Base-by-base conservation (phyloP, 2,329 filamentous ascomycete species). In the Neoscytalidium dimidiatum region DNA sequence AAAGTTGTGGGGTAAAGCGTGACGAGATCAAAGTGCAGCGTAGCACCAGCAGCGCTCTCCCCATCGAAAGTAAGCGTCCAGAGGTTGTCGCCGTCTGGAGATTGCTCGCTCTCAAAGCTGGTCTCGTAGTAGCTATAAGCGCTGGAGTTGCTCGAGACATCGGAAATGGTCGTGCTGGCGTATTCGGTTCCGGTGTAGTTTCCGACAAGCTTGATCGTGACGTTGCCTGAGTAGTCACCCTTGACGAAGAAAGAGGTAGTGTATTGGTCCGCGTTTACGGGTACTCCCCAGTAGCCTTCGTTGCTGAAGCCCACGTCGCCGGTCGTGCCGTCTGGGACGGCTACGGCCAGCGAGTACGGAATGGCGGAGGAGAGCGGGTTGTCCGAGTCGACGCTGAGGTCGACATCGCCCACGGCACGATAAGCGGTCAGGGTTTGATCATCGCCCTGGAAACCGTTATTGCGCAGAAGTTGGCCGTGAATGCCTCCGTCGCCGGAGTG, bases 191-290 rank as follows among this genome's bases (percentile, higher is more conserved):
- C 62, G 23, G 23, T 60, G 41, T 29, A 21, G 14, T 14, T 52
- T 17, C 65, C 62, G 5, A 62, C 56, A 21, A 67, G 64, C 33
- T 38, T 63, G 21, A 65, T 38, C 3, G 64, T 66, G 21, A 65
- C 38, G 9, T 65, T 57, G 21, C 74, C 75, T n/a, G 71, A 66
- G 65, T 76, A 77, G 8, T 63, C 67, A 3, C 75, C 74, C 64
- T 75, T 74, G 26, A 67, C 14, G 21, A 29, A 67, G 62, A 68
- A 68, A 3, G 26, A 62, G 7, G 51, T 52, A 6, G 56, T 35
- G 57, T 67, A 68, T 14, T 44, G 48, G 4, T 67, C 51, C 7
- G 62, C 43, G 6, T 52, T 64, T 11, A 68, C 62, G 26, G 33
- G 35, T 9, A 68, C 64, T 13, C 66, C 66, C 65, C 66, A 67